phyloP scores from a whole-genome alignment of 306 rosid genomes.

The Citrullus colocynthis region DNA sequence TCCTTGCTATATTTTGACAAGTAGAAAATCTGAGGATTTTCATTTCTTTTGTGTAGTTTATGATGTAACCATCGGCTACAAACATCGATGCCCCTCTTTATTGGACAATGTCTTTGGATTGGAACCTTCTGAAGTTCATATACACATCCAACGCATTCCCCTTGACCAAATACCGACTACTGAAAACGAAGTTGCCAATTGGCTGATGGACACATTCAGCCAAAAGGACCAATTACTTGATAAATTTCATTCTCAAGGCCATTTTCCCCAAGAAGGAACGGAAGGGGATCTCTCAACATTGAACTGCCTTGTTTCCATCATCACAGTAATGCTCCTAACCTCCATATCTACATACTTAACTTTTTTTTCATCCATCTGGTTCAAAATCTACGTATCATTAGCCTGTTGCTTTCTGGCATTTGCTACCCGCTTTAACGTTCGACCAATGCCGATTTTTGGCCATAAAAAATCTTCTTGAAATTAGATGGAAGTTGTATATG shows the following conservation, averaged over 20 bases:
- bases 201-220: slow-evolving; percentile 53
- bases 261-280: slow-evolving; percentile 43
- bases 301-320: slow-evolving; percentile 34
- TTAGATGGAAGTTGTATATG: background rate
- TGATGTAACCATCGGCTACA: slow-evolving; percentile 66
- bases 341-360: slow-evolving; percentile 42
- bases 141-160: slow-evolving; percentile 63
- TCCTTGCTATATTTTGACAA: background rate
- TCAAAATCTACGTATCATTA: slow-evolving; percentile 51
- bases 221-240: slow-evolving; percentile 41
- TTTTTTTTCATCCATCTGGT: slow-evolving; percentile 55
- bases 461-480: background rate
- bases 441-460: slow-evolving; percentile 35
- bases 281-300: slow-evolving; percentile 48
- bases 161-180: slow-evolving; percentile 47
- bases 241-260: slow-evolving; percentile 46
- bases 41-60: slow-evolving; percentile 47
- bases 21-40: background rate
- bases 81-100: slow-evolving; percentile 71
- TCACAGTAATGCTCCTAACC: slow-evolving; percentile 31
- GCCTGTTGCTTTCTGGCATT: slow-evolving; percentile 64
- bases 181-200: slow-evolving; percentile 35
- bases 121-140: slow-evolving; percentile 87
- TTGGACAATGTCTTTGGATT: slow-evolving; percentile 87
- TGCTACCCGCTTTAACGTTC: slow-evolving; percentile 45